These are phyloP conservation scores for Triticum turgidum DNA, from an alignment of 176 grass and related monocot genomes.

Conservation along the genomic window DNA sequence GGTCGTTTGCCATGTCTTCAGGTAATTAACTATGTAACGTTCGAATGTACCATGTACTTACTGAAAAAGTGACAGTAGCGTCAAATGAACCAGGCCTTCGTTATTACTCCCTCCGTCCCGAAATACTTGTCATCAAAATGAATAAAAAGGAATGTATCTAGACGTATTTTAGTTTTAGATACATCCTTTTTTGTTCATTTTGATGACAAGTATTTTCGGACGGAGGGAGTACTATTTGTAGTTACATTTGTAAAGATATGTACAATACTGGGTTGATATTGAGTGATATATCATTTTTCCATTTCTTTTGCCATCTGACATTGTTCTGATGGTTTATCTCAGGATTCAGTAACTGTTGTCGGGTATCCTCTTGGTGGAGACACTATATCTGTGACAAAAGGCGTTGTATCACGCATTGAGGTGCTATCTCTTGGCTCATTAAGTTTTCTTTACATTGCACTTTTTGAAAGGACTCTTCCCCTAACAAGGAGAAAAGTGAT, in stretches of 20 bases:
- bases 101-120: not conserved
- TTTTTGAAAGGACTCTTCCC: constrained; percentile 12
- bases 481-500: not conserved
- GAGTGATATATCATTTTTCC: not conserved
- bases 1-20: constrained; percentile 92
- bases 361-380: constrained; percentile 98
- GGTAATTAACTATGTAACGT: constrained; percentile 35
- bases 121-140: too few species aligned
- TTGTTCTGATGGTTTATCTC: constrained; percentile 31
- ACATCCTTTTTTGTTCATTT: too few species aligned
- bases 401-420: constrained; percentile 97
- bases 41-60: not conserved
- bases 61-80: not conserved
- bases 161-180: too few species aligned
- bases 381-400: constrained; percentile 99
- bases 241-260: not conserved
- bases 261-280: constrained; percentile 1
- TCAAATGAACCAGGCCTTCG: constrained; percentile 8
- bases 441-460: constrained; percentile 16
- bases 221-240: not conserved
- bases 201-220: too few species aligned
- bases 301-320: constrained; percentile 5
- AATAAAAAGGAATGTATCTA: too few species aligned
- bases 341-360: constrained; percentile 95
- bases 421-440: constrained; percentile 50